Evolutionary conservation across 352 stramenopile genomes (phyloP), one percentile per base, ranked within the genome.

Genomic region (Globisporangium viniferum): DNA sequence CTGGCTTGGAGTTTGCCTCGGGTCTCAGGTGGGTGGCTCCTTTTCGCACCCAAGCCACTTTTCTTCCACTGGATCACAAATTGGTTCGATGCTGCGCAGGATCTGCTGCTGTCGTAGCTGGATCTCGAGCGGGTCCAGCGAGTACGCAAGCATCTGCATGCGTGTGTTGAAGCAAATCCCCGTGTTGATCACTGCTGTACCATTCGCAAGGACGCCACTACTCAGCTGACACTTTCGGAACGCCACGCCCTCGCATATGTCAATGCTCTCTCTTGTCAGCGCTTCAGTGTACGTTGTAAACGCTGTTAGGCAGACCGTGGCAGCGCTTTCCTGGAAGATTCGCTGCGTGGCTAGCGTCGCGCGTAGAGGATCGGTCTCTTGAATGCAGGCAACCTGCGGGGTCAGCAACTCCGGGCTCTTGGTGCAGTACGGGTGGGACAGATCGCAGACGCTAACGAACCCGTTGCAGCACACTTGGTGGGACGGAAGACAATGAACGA

Each of bases 381-480:
- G 44, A 14, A 65, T 59, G 53, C 14, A 59, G n/a, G 53, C 24
- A 20, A 59, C 12, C 9, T 59, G 12, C 0, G 14, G 24, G 24
- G 24, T 59, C 14, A n/a, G 27, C 53, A 59, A 5, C 14, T n/a
- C 5, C n/a, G 29, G 24, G 33, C 35, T 22, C 22, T 53, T 44
- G 41, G 56, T 35, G 22, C 67, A 81, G 18, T 69, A 75, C n/a
- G 64, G 70, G 36, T 80, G 4, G 24, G 53, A 39, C 24, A 39
- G 27, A 36, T 59, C 48, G 31, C 73, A 82, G 10, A 39, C 6
- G 8, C 66, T 71, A 2, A 69, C 58, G 39, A 80, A 82, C 7
- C 73, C 76, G 20, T 80, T 76, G 59, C 75, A 82, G 31, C 73
- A 80, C 27, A 80, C 36, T 14, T 44, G 24, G 0, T 66, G 15